Evolutionary conservation across 2,329 filamentous ascomycete species (phyloP), one percentile per base, ranked within the genome.

Genomic region (Verticillium longisporum): DNA sequence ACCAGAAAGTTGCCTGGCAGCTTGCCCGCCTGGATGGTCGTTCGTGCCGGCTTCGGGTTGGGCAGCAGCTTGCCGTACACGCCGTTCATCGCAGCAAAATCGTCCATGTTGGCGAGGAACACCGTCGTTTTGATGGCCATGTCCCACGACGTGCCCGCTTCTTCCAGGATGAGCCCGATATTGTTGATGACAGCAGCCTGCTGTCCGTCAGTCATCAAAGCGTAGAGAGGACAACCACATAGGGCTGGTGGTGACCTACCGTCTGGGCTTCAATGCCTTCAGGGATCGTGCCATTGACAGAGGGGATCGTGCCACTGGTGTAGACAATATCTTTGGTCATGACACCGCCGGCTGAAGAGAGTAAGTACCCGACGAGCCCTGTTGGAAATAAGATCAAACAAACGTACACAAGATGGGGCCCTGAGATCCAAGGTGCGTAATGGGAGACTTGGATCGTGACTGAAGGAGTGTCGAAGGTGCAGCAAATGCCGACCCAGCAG

Each of bases 141-240:
- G 36, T 65, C 63, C 65, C 65, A 66, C 15, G 65, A 64, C 15
- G 65, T 66, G 33, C 65, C 65, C 4, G 65, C 65, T 45, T 66
- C 65, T 41, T 65, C 63, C 2, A 66, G 60, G 55, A 66, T 64
- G 31, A 61, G 59, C 7, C 59, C 60, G 38, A 66, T 65, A 21
- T 65, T 66, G 53, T 60, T 57, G 45, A 63, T 64, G 15, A 64
- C 60, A 26, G 55, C 60, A 50, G 50, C 45, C 60, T 15, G 1
- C 9, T 31, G 11, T 6, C 9, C 4, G 11, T 57, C 36, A 57
- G 36, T 31, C 26, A 5, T 31, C 26, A 9, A 32, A n/a, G 56
- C 37, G 7, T 18, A 7, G 9, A 21, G 11, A 26, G 7, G 21
- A 18, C 3, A 31, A 6, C 18, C 3, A 21, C 7, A 53, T 13